phyloP scores from a whole-genome alignment of 1,284 basidiomycete genomes.

The Cronartium quercuum region DNA sequence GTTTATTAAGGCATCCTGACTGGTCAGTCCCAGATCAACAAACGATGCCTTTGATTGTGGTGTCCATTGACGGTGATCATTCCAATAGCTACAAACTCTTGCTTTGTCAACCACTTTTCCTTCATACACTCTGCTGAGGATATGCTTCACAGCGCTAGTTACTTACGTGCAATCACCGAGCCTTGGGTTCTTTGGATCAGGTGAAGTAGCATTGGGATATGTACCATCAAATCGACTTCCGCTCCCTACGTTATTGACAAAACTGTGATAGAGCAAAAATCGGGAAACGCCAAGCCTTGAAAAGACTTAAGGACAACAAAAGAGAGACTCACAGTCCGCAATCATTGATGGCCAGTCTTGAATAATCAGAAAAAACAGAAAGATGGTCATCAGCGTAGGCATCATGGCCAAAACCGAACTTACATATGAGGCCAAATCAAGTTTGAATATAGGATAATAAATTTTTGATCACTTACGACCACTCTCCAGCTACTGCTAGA shows the following conservation, averaged over 20 bases:
- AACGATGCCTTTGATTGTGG: slow-evolving; percentile 15
- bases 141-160: background rate
- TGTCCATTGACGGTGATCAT: slow-evolving; percentile 27
- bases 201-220: slow-evolving; percentile 23
- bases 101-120: background rate
- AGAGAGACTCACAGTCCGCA: slow-evolving; percentile 27
- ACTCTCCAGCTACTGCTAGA: slow-evolving; percentile 25
- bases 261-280: slow-evolving; percentile 5
- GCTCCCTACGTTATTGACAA: slow-evolving; percentile 16
- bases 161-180: slow-evolving; percentile 33
- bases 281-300: background rate
- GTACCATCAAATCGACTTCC: slow-evolving; percentile 32
- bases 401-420: background rate
- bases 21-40: slow-evolving; percentile 14
- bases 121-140: background rate
- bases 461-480: slow-evolving; percentile 18
- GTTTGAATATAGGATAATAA: background rate
- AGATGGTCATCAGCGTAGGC: background rate
- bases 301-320: background rate
- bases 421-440: background rate
- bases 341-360: slow-evolving; percentile 32
- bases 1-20: slow-evolving; percentile 43
- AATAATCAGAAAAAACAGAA: background rate
- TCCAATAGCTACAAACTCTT: slow-evolving; percentile 17
- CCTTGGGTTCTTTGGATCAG: slow-evolving; percentile 18